phyloP scores from a whole-genome alignment of 2,329 filamentous ascomycete species.

The Calonectria pteridis region DNA sequence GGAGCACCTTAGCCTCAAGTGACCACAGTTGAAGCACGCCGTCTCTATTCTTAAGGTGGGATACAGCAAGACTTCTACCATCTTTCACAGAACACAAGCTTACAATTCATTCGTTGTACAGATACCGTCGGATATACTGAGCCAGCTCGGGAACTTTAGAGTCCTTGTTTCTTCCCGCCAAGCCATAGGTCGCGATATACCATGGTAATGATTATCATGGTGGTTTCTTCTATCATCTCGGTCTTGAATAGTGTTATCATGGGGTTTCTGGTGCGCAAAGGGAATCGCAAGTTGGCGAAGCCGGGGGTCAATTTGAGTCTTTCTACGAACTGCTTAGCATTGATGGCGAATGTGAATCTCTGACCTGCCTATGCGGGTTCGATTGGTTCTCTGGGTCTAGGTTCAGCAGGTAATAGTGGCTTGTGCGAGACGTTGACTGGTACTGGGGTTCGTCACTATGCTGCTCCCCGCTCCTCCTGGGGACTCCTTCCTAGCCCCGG shows the following conservation, averaged over 20 bases:
- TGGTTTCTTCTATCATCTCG: slow-evolving; percentile 6
- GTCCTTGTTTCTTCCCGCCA: slow-evolving; percentile 43
- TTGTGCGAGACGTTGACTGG: no score
- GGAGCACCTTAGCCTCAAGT: slow-evolving; percentile 40
- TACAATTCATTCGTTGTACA: not conserved
- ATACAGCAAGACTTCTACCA: slow-evolving; percentile 9
- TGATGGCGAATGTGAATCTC: not conserved
- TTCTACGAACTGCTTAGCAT: not conserved
- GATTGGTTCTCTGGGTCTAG: no score
- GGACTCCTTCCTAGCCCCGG: no score
- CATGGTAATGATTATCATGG: slow-evolving; percentile 16
- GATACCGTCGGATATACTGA: no score
- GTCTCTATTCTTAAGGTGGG: slow-evolving; percentile 44
- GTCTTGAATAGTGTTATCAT: slow-evolving; percentile 1
- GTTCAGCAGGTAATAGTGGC: no score
- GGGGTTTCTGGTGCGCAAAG: slow-evolving; percentile 17
- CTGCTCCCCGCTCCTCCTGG: no score
- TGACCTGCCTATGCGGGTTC: no score
- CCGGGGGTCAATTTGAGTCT: not conserved
- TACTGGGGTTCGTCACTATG: no score
- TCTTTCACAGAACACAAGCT: not conserved
- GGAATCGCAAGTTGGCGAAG: slow-evolving; percentile 10
- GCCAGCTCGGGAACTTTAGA: slow-evolving; percentile 42
- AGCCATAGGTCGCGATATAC: not conserved
- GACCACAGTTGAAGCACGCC: slow-evolving; percentile 41